A percentile compares a stretch with the other conserved stretches of the same genome.
Evolutionary conservation across 2,329 filamentous ascomycete genomes (phyloP).

Genomic region (Macrophomina tecta): DNA sequence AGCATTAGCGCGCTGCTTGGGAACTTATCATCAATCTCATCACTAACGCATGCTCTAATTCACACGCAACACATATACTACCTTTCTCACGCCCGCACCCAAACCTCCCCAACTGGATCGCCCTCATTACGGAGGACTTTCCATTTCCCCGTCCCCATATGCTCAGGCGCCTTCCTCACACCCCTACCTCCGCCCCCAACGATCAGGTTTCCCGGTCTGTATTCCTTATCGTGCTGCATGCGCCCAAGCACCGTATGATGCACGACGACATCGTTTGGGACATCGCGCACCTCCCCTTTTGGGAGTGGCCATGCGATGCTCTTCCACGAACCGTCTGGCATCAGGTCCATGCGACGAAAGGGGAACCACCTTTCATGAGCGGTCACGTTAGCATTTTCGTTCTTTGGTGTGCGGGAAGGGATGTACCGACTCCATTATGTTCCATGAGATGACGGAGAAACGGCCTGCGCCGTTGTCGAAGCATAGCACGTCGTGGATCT

Average conservation of each 20-base stretch:
- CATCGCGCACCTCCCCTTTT: slow-evolving; percentile 77
- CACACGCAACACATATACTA: no score
- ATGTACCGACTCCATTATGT: slow-evolving; percentile 67
- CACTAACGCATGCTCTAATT: no score
- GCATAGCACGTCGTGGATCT: slow-evolving; percentile 73
- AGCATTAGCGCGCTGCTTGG: no score
- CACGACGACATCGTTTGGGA: slow-evolving; percentile 72
- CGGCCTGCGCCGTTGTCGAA: slow-evolving; percentile 65
- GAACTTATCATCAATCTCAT: no score
- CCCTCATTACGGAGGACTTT: slow-evolving; percentile 67
- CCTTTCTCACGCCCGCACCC: slow-evolving; percentile 49
- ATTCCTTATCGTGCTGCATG: slow-evolving; percentile 67
- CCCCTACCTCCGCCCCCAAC: slow-evolving; percentile 79
- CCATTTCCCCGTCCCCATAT: slow-evolving; percentile 76
- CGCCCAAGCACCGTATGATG: slow-evolving; percentile 77
- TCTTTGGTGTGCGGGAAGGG: no score
- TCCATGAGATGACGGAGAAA: slow-evolving; percentile 70
- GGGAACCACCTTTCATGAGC: slow-evolving; percentile 62
- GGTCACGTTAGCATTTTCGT: no score
- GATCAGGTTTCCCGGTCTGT: slow-evolving; percentile 80
- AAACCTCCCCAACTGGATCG: slow-evolving; percentile 72
- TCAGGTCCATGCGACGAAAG: slow-evolving; percentile 80
- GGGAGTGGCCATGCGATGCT: slow-evolving; percentile 82
- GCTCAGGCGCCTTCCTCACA: slow-evolving; percentile 63
- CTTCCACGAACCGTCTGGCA: slow-evolving; percentile 75